Conservation (phyloP, 164 flowering plant genomes). For the Chimonanthus salicifolius region DNA sequence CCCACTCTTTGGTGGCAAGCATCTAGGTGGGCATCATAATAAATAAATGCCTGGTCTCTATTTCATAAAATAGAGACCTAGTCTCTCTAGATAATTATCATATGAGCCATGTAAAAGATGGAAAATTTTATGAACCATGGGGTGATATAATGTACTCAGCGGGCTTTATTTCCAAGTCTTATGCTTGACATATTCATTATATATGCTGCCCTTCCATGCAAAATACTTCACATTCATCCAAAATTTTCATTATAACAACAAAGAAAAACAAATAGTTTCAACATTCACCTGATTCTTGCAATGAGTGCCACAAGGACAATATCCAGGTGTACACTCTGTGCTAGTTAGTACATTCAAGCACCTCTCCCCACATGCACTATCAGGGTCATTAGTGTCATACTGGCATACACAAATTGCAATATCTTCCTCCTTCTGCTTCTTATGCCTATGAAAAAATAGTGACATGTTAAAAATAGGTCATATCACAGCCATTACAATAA, state of each 20-base stretch:
- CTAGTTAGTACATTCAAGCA: conserved; percentile 85
- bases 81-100: not conserved
- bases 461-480: not conserved
- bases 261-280: conserved; percentile 6
- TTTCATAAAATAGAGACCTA: too few relatives aligned
- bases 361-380: conserved; percentile 78
- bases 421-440: conserved; percentile 87
- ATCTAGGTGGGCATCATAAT: too few relatives aligned
- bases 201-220: too few relatives aligned
- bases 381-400: conserved; percentile 45
- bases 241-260: not conserved
- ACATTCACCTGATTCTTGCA: conserved; percentile 85
- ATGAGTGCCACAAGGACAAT: conserved; percentile 59
- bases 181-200: not conserved
- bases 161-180: not conserved
- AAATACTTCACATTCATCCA: not conserved
- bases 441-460: conserved; percentile 36
- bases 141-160: not conserved
- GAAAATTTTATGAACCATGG: not conserved
- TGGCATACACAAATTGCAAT: conserved; percentile 71
- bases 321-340: conserved; percentile 90
- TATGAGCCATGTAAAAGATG: not conserved
- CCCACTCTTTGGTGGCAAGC: too few relatives aligned
- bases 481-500: not conserved
- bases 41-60: too few relatives aligned